Base-by-base conservation (phyloP, 2,329 filamentous ascomycete species). In the Penicillium olsonii region DNA sequence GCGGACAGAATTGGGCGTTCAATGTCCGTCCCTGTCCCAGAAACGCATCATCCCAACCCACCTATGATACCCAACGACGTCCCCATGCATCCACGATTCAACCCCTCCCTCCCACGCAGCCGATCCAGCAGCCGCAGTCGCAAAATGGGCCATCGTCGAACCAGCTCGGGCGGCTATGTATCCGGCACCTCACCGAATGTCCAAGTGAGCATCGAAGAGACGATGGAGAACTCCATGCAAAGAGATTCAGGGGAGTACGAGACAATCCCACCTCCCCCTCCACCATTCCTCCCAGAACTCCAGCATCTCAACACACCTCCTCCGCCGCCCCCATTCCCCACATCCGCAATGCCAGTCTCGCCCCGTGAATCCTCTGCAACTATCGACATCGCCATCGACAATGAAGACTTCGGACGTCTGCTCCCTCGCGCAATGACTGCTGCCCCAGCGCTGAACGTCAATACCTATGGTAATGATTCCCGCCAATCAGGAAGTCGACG, bases 261-360 rank as follows among this genome's bases (percentile, higher is more conserved):
- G 15, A 47, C 44, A 19, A 61, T 58, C 12, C 57, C 59, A 4
- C 59, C 57, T 8, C 57, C 57, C 1, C 57, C 57, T 19, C 78
- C 80, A 11, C 77, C 79, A 9, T 35, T 84, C 9, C 73, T 86
- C 15, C 80, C 83, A 6, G 81, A 86, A 60, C 74, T 86, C 9
- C 82, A 84, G 60, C 83, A 85, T 64, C 71, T 86, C 14, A 78
- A 76, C 19, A 72, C 67, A 9, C 80, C 80, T 10, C 80, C 80
- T 10, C 77, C 78, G 2, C 77, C 76, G 14, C 77, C 76, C 18
- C 75, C 76, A n/a, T 64, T 71, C 10, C 75, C 76, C 7, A 42
- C 59, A 17, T 58, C 59, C 12, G 59, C 57, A 20, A 56, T 59
- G 11, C 55, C 60, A 1, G 20, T 50, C 18, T 71, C 68, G 2